phyloP scores from a whole-genome alignment of 2,329 filamentous ascomycete species.

The Trichoderma atrobrunneum region DNA sequence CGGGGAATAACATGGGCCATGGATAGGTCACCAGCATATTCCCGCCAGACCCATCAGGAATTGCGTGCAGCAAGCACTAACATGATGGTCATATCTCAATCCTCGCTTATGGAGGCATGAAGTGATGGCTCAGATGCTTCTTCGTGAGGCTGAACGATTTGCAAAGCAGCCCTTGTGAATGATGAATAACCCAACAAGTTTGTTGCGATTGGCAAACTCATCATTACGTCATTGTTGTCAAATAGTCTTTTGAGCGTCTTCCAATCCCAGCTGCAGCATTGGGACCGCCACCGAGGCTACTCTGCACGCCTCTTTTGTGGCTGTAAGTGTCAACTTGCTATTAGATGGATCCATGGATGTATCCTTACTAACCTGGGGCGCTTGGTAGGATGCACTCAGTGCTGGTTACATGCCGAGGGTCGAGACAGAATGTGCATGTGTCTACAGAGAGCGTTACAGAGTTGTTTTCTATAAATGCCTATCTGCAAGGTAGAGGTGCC shows the following conservation, averaged over 20 bases:
- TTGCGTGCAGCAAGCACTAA: neutral
- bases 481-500: neutral
- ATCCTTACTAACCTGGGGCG: too few relatives aligned
- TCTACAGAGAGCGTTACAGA: neutral
- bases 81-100: neutral
- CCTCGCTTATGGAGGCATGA: neutral
- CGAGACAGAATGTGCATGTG: neutral
- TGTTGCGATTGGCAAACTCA: neutral
- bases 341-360: neutral
- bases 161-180: neutral
- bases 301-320: neutral
- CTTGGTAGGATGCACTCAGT: neutral
- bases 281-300: neutral
- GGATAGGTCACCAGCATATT: neutral
- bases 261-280: neutral
- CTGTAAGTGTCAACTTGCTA: neutral
- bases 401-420: neutral
- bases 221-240: conserved; percentile 1
- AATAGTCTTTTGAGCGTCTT: neutral
- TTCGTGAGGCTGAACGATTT: neutral
- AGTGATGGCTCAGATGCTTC: neutral
- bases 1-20: neutral
- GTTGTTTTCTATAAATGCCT: neutral
- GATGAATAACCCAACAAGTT: neutral
- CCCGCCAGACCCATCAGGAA: neutral